phyloP scores from a whole-genome alignment of 768 basidiomycete genomes.

The Hericium coralloides region DNA sequence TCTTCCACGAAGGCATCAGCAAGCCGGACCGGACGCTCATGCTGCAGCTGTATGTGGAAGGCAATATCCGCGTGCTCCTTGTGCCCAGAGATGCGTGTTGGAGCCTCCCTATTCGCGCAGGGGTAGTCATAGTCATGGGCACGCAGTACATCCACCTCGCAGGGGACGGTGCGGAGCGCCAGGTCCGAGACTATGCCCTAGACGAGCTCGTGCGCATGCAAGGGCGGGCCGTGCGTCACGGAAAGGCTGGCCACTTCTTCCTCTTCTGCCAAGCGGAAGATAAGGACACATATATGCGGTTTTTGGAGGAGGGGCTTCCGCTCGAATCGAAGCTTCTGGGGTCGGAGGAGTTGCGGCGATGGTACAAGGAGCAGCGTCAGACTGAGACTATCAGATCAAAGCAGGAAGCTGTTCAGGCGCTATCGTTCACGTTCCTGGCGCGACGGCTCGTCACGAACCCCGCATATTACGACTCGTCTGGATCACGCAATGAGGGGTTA shows the following conservation, averaged over 20 bases:
- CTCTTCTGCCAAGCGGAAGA: slow-evolving; percentile 88
- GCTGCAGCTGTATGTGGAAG: slow-evolving; percentile 75
- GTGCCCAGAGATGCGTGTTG: slow-evolving; percentile 81
- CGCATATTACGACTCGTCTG: slow-evolving; percentile 65
- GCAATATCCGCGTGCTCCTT: slow-evolving; percentile 71
- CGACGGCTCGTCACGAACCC: slow-evolving; percentile 71
- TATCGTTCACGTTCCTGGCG: slow-evolving; percentile 78
- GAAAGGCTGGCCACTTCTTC: slow-evolving; percentile 56
- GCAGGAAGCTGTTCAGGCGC: slow-evolving; percentile 64
- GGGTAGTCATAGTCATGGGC: slow-evolving; percentile 82
- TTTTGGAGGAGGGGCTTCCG: slow-evolving; percentile 83
- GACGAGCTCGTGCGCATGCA: slow-evolving; percentile 90
- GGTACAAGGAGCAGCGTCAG: slow-evolving; percentile 35
- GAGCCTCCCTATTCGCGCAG: slow-evolving; percentile 79
- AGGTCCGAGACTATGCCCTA: slow-evolving; percentile 71
- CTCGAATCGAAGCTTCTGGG: slow-evolving; percentile 74
- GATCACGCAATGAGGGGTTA: slow-evolving; percentile 42
- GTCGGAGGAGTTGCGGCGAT: slow-evolving; percentile 35
- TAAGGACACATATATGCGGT: slow-evolving; percentile 70
- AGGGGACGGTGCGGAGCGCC: slow-evolving; percentile 44
- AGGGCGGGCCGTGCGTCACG: slow-evolving; percentile 59
- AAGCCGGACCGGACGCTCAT: slow-evolving; percentile 62
- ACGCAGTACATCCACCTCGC: slow-evolving; percentile 70
- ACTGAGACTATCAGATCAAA: slow-evolving; percentile 35
- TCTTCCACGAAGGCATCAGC: slow-evolving; percentile 70